These are phyloP conservation scores for Ormosia emarginata DNA, from an alignment of 306 rosid species.

Conservation along the genomic window DNA sequence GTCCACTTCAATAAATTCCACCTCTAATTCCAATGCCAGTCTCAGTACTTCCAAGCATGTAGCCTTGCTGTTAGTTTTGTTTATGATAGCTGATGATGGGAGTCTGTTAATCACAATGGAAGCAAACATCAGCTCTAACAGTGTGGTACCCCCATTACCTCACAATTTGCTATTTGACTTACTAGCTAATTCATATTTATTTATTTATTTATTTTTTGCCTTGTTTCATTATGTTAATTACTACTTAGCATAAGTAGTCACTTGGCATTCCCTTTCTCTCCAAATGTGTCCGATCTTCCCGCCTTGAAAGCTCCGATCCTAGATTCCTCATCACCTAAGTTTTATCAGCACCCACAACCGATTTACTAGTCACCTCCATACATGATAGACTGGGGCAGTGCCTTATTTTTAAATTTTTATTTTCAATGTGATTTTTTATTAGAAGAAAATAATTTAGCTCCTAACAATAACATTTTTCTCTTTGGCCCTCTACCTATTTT, in stretches of 20 bases:
- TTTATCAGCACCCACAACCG: no score
- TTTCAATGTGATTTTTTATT: no score
- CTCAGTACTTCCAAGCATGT: constrained; percentile 18
- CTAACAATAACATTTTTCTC: no score
- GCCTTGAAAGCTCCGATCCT: no score
- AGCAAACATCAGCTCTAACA: not conserved
- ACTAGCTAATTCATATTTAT: not conserved
- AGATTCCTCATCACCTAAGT: no score
- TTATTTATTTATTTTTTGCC: no score
- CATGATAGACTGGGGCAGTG: no score
- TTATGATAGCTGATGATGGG: not conserved
- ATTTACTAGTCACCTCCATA: no score
- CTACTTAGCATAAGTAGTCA: not conserved
- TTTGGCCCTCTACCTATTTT: not conserved
- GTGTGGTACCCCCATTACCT: not conserved
- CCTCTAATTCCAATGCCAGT: constrained; percentile 30
- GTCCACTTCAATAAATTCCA: constrained; percentile 37
- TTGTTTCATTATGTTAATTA: no score
- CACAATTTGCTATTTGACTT: not conserved
- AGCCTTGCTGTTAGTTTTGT: not conserved
- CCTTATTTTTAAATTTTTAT: no score
- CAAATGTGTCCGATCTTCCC: not conserved
- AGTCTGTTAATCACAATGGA: not conserved
- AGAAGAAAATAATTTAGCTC: not conserved
- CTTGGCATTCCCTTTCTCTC: not conserved